Evolutionary conservation across 805 yeast species (phyloP), one percentile per base, ranked within the genome.

Genomic region (Wickerhamiella siamensis): DNA sequence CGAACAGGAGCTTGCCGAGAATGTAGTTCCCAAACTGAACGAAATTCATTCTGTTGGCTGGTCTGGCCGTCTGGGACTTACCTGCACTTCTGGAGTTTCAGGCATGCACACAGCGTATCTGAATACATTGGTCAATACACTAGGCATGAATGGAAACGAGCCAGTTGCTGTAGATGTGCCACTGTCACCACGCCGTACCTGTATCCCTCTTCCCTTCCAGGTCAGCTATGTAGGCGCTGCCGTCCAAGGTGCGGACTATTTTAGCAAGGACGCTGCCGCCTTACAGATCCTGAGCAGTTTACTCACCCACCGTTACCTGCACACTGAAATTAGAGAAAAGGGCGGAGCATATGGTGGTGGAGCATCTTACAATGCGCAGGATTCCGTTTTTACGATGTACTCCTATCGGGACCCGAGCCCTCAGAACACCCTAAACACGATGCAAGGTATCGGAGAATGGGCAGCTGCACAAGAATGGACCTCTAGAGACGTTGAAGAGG

Each of bases 281-380:
- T 68, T 91, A 35, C 94, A 83, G 59, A 74, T 91, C 0, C 66
- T 91, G 37, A 71, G 95, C 1, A 87, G 80, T 51, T 58, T 91
- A 44, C 59, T 86, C 50, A 79, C 94, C 0, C 87, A 79, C 61
- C 83, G 81, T 54, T 74, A 82, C 50, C 64, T 91, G 38, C 98
- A 91, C 59, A 73, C 83, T 10, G 94, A 86, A 48, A 76, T 91
- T 31, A 73, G 98, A 50, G 98, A 91, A 56, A 76, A 88, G 54
- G 95, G 95, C 43, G 98, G 98, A 45, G 98, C 98, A 0, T 91
- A 91, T 56, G 98, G 98, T 5, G 97, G 95, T 4, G 98, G 98
- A 3, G 81, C 94, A 4, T 63, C 72, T 5, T 91, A 78, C 58
- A 82, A 79, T 56, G 84, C 88, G 0, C 57, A 83, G 18, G 83